A percentile compares a stretch with the other conserved stretches of the same genome.
Conservation (phyloP, 2,329 filamentous ascomycete species). For the Cyclaneusma minus region DNA sequence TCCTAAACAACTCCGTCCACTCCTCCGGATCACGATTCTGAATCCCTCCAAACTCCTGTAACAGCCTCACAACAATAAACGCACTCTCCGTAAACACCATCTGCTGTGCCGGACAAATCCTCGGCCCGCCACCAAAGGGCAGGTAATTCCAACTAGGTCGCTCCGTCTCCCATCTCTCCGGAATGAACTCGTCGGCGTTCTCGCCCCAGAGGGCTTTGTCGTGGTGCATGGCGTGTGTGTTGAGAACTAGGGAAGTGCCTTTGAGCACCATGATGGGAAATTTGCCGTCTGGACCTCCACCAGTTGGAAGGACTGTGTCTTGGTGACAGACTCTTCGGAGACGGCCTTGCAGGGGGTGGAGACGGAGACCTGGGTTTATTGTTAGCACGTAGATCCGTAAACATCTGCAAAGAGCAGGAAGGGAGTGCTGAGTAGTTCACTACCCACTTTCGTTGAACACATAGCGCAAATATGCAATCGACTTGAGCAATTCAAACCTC, state of each 20-base stretch:
- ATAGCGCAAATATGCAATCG: too few species aligned
- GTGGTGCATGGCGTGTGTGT: constrained; percentile 11
- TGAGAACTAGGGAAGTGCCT: constrained; percentile 11
- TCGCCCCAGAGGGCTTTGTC: constrained; percentile 15
- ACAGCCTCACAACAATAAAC: constrained; percentile 12
- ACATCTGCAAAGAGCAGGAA: too few species aligned
- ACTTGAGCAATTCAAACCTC: too few species aligned
- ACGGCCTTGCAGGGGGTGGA: constrained; percentile 5
- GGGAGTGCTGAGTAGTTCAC: too few species aligned
- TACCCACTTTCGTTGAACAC: too few species aligned
- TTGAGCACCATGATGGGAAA: too few species aligned
- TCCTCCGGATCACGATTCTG: constrained; percentile 9
- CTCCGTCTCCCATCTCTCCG: constrained; percentile 19
- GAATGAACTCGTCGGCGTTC: constrained; percentile 18
- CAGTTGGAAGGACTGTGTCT: constrained; percentile 11
- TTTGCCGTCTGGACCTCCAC: too few species aligned
- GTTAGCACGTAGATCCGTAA: too few species aligned
- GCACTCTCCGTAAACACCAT: constrained; percentile 15
- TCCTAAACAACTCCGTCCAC: too few species aligned
- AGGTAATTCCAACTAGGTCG: constrained; percentile 25
- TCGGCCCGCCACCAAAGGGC: constrained; percentile 16
- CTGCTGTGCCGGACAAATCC: constrained; percentile 16
- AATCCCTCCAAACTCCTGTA: constrained; percentile 13
- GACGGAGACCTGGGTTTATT: too few species aligned
- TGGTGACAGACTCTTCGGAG: constrained; percentile 8